These are phyloP conservation scores for Ceriops zippeliana DNA, from an alignment of 345 rosid genomes.

Conservation along the genomic window DNA sequence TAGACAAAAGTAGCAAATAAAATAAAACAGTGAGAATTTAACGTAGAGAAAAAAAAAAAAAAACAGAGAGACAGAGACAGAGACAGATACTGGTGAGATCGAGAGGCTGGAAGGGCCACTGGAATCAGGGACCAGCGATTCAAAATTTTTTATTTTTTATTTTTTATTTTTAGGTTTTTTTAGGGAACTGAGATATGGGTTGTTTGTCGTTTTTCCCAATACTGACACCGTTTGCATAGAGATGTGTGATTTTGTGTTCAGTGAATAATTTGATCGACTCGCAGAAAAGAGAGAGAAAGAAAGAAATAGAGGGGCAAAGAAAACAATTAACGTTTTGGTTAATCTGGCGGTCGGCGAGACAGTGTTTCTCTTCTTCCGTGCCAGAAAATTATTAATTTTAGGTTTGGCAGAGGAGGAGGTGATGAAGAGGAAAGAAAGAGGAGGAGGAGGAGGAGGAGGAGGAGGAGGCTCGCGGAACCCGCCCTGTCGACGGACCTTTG, in stretches of 20 bases:
- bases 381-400: background rate
- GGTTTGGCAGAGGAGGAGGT: background rate
- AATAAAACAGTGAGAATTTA: too few relatives aligned
- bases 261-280: conserved; percentile 5
- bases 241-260: conserved; percentile 27
- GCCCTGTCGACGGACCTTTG: conserved; percentile 27
- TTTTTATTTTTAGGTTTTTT: too few relatives aligned
- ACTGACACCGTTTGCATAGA: conserved; percentile 8
- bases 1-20: too few relatives aligned
- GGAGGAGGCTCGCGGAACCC: conserved; percentile 50
- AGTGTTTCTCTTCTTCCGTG: conserved; percentile 12
- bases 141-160: background rate
- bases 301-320: too few relatives aligned
- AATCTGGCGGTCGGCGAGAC: background rate
- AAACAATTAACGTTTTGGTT: too few relatives aligned
- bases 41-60: background rate
- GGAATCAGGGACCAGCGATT: background rate
- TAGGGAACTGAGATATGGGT: conserved; percentile 27
- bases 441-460: background rate
- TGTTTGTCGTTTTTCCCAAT: conserved; percentile 5
- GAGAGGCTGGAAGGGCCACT: background rate
- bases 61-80: background rate
- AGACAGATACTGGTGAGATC: conserved; percentile 6
- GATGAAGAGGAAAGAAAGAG: background rate
- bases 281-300: background rate